Conservation (phyloP, 1,139 yeast species). For the Geotrichum reessii region DNA sequence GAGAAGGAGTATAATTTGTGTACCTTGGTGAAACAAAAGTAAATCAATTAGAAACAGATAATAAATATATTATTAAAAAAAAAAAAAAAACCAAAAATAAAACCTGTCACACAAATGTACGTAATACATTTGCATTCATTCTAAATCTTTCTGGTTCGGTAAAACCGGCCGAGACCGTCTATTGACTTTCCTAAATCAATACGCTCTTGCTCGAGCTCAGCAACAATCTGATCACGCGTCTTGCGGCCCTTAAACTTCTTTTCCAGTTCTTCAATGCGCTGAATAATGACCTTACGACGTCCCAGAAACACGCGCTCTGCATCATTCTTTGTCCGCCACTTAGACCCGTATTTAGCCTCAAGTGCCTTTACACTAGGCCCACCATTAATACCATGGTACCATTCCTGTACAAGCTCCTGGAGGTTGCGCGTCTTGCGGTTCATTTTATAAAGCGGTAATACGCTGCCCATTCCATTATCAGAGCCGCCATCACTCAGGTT, state of each 20-base stretch:
- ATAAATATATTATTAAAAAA: too few species aligned
- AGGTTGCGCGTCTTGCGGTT: slow-evolving; percentile 17
- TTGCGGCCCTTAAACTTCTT: neutral
- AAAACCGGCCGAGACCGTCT: slow-evolving; percentile 12
- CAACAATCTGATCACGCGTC: slow-evolving; percentile 7
- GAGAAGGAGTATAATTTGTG: too few species aligned
- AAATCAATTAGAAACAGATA: too few species aligned
- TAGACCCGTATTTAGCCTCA: slow-evolving; percentile 21
- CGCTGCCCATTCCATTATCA: neutral
- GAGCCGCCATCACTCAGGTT: neutral
- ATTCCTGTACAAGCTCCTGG: slow-evolving; percentile 22
- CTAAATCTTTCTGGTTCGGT: neutral
- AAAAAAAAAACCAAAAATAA: too few species aligned
- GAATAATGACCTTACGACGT: slow-evolving; percentile 21
- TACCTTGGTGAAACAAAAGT: neutral
- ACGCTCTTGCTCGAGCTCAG: slow-evolving; percentile 8
- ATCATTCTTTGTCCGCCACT: slow-evolving; percentile 20
- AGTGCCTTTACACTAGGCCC: slow-evolving; percentile 21
- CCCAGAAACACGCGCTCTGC: slow-evolving; percentile 23
- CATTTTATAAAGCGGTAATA: slow-evolving; percentile 21
- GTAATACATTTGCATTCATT: neutral
- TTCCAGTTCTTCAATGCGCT: slow-evolving; percentile 9
- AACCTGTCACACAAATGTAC: too few species aligned
- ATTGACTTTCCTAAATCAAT: slow-evolving; percentile 8
- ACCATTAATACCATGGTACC: slow-evolving; percentile 22